Evolutionary conservation across 306 rosid species (phyloP).

Genomic region (Fragaria iinumae): DNA sequence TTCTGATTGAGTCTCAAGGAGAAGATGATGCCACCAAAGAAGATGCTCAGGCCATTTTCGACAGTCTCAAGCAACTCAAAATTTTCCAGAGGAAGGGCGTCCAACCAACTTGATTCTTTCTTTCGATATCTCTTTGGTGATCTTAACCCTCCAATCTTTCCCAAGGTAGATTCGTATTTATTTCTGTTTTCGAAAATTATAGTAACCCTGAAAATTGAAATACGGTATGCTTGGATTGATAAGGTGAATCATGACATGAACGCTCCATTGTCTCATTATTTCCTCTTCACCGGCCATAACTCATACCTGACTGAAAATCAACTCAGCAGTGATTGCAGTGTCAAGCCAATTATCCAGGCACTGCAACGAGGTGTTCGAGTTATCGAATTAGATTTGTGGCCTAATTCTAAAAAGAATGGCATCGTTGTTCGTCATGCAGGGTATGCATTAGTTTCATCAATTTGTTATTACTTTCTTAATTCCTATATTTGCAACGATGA

Average conservation of each 20-base stretch:
- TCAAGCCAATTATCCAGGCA: constrained; percentile 56
- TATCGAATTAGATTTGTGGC: constrained; percentile 91
- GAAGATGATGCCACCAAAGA: constrained; percentile 39
- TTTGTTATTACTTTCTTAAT: background rate
- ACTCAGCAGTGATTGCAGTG: constrained; percentile 63
- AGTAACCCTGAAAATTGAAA: background rate
- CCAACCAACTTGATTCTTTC: constrained; percentile 56
- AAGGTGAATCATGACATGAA: constrained; percentile 84
- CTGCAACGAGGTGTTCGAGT: constrained; percentile 64
- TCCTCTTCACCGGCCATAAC: constrained; percentile 82
- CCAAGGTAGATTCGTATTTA: constrained; percentile 23
- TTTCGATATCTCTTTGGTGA: constrained; percentile 66
- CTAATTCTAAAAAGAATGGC: constrained; percentile 35
- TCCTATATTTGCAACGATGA: background rate
- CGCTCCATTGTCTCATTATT: constrained; percentile 83
- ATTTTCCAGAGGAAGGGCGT: constrained; percentile 64
- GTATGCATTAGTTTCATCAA: constrained; percentile 12
- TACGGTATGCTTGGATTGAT: constrained; percentile 2
- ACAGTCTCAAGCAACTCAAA: constrained; percentile 50
- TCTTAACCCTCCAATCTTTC: constrained; percentile 44
- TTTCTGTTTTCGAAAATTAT: background rate
- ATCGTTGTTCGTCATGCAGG: constrained; percentile 83
- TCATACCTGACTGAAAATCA: constrained; percentile 92
- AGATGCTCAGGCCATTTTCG: constrained; percentile 50
- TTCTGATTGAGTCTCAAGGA: constrained; percentile 53